Evolutionary conservation across 495 filamentous ascomycete species (phyloP).

Genomic region (Penicillium maclennaniae): DNA sequence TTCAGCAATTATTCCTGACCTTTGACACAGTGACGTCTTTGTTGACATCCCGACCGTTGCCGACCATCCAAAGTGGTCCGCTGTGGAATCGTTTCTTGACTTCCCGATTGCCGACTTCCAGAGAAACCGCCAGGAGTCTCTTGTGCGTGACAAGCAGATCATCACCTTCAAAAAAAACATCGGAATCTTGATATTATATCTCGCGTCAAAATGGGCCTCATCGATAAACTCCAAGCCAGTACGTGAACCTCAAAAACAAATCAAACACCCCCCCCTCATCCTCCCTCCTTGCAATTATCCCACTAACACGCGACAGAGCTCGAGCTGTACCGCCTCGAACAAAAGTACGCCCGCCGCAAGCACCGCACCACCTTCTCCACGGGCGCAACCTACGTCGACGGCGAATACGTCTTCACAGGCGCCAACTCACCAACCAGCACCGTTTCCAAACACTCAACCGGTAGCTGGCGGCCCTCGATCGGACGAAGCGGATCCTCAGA

Average conservation of each 20-base stretch:
- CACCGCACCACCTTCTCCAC: slow-evolving; percentile 82
- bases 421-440: slow-evolving; percentile 38
- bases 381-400: slow-evolving; percentile 84
- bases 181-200: not conserved
- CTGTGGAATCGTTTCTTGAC: not conserved
- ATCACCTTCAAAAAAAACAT: not conserved
- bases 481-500: slow-evolving; percentile 29
- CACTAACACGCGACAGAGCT: slow-evolving; percentile 45
- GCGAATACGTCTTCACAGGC: slow-evolving; percentile 75
- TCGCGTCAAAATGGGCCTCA: slow-evolving; percentile 46
- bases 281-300: too few species aligned
- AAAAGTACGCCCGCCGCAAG: slow-evolving; percentile 83
- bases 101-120: not conserved
- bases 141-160: not conserved
- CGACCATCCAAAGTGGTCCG: not conserved
- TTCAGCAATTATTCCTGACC: not conserved
- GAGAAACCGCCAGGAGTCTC: not conserved
- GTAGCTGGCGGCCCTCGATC: slow-evolving; percentile 36
- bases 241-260: slow-evolving; percentile 13
- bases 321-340: slow-evolving; percentile 88
- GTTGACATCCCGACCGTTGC: slow-evolving; percentile 6
- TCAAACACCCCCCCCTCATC: not conserved
- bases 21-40: not conserved
- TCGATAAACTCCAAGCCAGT: slow-evolving; percentile 57
- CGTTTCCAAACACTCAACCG: slow-evolving; percentile 43